Evolutionary conservation across 768 basidiomycete genomes (phyloP), one percentile per base, ranked within the genome.

Genomic region (Candolleomyces aberdarensis): DNA sequence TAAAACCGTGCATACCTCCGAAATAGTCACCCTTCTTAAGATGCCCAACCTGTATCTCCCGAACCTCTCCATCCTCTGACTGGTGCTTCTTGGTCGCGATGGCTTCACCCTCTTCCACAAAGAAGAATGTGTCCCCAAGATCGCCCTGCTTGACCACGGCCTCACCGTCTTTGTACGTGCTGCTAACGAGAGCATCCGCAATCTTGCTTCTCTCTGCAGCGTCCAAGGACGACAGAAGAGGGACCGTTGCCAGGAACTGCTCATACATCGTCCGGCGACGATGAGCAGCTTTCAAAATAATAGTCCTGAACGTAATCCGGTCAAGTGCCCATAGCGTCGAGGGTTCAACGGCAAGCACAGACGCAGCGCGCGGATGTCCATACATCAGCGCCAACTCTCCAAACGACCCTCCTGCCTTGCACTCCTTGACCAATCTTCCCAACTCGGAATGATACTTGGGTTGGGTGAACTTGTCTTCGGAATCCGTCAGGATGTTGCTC

Each of bases 341-440:
- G 1, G 85, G 78, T 59, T 92, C 87, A 49, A 90, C 85, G 10
- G 96, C 87, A 41, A 97, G 77, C 48, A 98, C 96, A 8, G 94
- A 95, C 15, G 97, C 97, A 19, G 94, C 94, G 36, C 97, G 92
- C 44, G 93, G 92, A 65, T 96, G 95, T 39, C 94, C 94, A 76
- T 99, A 96, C 96, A 99, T 98, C 66, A 99, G 78, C 32, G 97
- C 97, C 58, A 99, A 82, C 75, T 99, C 96, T 48, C 97, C 97
- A 62, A 98, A 98, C 48, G 90, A 94, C 61, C 82, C 85, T 3
- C 95, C 94, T 1, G 92, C 86, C 49, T 80, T 82, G 80, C 91
- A 94, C 61, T 92, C 90, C 56, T 87, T 85, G 1, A 98, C 97
- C 71, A 90, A 87, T 62, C 84, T 87, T 22, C 93, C 93, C 66